These are phyloP conservation scores for Teunomyces funiuensis DNA, from an alignment of 805 yeast species.

Conservation along the genomic window DNA sequence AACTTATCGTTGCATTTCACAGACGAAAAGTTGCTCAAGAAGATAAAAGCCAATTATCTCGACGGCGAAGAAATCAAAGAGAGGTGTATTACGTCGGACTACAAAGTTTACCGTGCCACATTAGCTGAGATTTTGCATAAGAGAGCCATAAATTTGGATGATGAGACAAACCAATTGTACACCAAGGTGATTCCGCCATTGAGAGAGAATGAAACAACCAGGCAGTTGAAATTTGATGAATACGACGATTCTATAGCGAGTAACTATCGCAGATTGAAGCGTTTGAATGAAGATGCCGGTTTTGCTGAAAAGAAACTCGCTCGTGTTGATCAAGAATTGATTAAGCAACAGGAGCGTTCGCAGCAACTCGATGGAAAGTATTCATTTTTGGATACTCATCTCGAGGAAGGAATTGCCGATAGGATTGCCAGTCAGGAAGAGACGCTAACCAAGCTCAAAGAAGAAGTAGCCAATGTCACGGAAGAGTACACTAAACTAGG, in stretches of 20 bases:
- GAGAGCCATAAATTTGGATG: slow-evolving; percentile 21
- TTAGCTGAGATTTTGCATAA: slow-evolving; percentile 27
- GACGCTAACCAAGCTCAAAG: slow-evolving; percentile 21
- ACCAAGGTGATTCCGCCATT: slow-evolving; percentile 19
- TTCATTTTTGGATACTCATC: slow-evolving; percentile 5
- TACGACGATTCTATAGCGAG: slow-evolving; percentile 35
- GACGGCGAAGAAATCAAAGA: slow-evolving; percentile 3
- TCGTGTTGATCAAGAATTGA: slow-evolving; percentile 31
- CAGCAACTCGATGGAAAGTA: slow-evolving; percentile 13
- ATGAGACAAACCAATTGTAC: slow-evolving; percentile 14
- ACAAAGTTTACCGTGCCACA: slow-evolving; percentile 26
- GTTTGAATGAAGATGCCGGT: slow-evolving; percentile 36
- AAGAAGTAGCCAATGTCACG: slow-evolving; percentile 24
- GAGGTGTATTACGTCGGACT: slow-evolving; percentile 16
- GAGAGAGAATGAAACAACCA: slow-evolving; percentile 25
- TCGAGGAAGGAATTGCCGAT: slow-evolving; percentile 7
- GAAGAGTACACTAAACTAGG: slow-evolving; percentile 25
- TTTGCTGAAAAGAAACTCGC: slow-evolving; percentile 31
- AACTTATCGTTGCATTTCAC: slow-evolving; percentile 17
- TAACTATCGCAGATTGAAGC: slow-evolving; percentile 30
- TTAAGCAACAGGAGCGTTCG: slow-evolving; percentile 17
- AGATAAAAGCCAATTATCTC: slow-evolving; percentile 17
- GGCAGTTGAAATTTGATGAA: slow-evolving; percentile 33
- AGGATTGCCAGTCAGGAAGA: slow-evolving; percentile 18
- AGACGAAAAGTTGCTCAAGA: slow-evolving; percentile 25